These are phyloP conservation scores for Boletus vinaceobasis DNA, from an alignment of 768 basidiomycete species.

Conservation along the genomic window DNA sequence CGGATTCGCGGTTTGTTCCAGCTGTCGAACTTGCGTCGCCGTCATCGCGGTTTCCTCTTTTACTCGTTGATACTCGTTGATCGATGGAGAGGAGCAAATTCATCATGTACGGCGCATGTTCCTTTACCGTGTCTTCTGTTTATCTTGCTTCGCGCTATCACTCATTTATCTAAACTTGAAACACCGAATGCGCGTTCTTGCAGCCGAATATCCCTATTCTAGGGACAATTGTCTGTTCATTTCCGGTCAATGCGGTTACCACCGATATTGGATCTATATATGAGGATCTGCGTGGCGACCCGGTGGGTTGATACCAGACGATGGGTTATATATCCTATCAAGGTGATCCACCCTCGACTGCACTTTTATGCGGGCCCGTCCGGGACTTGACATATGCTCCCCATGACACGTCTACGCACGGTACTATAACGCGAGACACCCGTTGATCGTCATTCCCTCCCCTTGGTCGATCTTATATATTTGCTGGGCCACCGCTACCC, in stretches of 20 bases:
- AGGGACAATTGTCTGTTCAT: constrained; percentile 5
- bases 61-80: constrained; percentile 51
- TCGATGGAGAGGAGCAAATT: constrained; percentile 12
- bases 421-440: constrained; percentile 6
- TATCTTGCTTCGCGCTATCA: constrained; percentile 18
- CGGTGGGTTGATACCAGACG: constrained; percentile 5
- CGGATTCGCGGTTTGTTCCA: constrained; percentile 56
- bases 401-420: constrained; percentile 5
- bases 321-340: constrained; percentile 27
- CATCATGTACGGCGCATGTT: constrained; percentile 18
- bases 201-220: constrained; percentile 14
- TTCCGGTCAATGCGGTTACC: constrained; percentile 1
- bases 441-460: not conserved
- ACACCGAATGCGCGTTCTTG: constrained; percentile 16
- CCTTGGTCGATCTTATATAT: not conserved
- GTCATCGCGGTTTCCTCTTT: constrained; percentile 69
- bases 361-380: constrained; percentile 4
- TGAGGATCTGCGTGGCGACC: constrained; percentile 13
- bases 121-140: constrained; percentile 8
- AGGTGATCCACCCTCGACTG: constrained; percentile 9
- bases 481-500: not conserved
- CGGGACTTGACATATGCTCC: constrained; percentile 5
- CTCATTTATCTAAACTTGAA: constrained; percentile 33
- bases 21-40: constrained; percentile 67
- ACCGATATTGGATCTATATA: constrained; percentile 9